phyloP scores from a whole-genome alignment of 352 stramenopile genomes.

The Phytophthora sojae region DNA sequence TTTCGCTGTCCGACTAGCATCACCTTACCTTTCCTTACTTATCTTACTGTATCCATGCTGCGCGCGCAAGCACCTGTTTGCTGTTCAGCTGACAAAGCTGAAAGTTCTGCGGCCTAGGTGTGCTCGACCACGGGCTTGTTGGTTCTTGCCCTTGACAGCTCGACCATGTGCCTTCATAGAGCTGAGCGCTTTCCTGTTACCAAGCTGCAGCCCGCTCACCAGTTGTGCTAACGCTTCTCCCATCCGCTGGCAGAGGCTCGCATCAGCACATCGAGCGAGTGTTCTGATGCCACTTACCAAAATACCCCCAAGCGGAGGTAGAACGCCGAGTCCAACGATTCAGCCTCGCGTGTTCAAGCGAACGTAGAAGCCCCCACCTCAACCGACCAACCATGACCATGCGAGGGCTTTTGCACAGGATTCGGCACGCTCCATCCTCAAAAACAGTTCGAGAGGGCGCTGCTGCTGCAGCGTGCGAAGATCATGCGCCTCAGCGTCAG shows the following conservation, averaged over 20 bases:
- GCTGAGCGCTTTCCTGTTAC: conserved; percentile 5
- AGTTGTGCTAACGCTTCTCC: conserved; percentile 12
- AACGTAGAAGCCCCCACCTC: neutral
- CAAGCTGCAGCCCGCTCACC: conserved; percentile 15
- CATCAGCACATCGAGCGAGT: conserved; percentile 4
- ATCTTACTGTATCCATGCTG: neutral
- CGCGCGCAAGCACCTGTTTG: neutral
- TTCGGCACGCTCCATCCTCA: conserved; percentile 17
- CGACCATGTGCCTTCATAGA: conserved; percentile 18
- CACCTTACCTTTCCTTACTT: neutral
- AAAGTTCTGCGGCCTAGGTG: neutral
- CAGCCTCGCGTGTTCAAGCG: neutral
- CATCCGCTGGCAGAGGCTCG: conserved; percentile 17
- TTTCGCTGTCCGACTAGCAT: conserved; percentile 9
- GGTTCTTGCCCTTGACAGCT: neutral
- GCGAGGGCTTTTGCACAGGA: conserved; percentile 30
- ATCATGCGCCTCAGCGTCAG: conserved; percentile 8
- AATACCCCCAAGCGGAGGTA: conserved; percentile 30
- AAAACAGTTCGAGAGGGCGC: conserved; percentile 7
- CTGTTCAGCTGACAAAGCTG: neutral
- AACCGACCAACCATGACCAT: conserved; percentile 11
- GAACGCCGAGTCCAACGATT: neutral
- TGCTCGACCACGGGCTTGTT: neutral
- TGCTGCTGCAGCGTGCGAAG: neutral
- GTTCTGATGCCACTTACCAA: conserved; percentile 25